Base-by-base conservation (phyloP, 2,329 filamentous ascomycete species). In the Arthroderma sp. region DNA sequence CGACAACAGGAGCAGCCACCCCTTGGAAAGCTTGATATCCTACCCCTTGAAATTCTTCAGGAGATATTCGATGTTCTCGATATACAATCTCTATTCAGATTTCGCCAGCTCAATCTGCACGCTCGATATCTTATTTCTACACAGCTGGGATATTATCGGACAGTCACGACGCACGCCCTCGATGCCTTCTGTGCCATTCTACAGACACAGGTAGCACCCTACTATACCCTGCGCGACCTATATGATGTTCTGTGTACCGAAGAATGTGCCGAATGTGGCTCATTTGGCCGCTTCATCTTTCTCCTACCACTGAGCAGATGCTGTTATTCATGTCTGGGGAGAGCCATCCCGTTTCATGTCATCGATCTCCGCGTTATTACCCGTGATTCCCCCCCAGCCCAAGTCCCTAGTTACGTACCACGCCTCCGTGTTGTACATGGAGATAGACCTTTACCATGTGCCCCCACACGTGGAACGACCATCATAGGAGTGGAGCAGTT, bases 251-350 rank as follows among this genome's bases (percentile, higher is more conserved):
- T 46, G 22, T 37, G 44, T 30, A 46, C 44, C 7, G 30, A 36
- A 42, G 39, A 42, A 22, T 46, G 44, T 29, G 27, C 30, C n/a
- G 9, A 27, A 4, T 46, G 44, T 33, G 38, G 37, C 10, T 36
- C n/a, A 10, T 46, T 46, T 46, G 44, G 31, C 31, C 38, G 44
- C 7, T 46, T 46, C 42, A 29, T 46, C 36, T 42, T 42, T 15
- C 38, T 46, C n/a, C 44, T 31, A n/a, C 36, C 32, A 9, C 38
- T 42, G 36, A 33, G 22, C 7, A 40, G 43, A 31, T 40, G 37
- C 28, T 45, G 43, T 33, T 33, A 32, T n/a, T 15, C 8, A 8
- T 45, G 43, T 34, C 29, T 45, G 32, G 34, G 30, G 10, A n/a
- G 10, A 10, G n/a, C 29, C 30, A 9, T 15, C n/a, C 36, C 22